Conservation (phyloP, 2,329 filamentous ascomycete genomes). For the Fusarium staphyleae region DNA sequence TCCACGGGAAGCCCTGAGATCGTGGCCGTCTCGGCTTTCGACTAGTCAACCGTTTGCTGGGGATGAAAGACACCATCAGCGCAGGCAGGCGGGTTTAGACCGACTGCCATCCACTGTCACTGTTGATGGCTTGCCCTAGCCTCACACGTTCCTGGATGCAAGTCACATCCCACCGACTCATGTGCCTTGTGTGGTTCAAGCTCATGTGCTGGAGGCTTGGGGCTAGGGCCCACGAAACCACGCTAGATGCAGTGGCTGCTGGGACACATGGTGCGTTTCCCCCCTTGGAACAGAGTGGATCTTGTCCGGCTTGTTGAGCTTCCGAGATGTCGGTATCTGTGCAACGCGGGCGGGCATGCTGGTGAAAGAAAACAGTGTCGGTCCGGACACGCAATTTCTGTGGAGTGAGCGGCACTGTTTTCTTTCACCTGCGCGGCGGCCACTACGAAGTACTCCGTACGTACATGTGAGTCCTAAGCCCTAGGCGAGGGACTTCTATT, state of each 20-base stretch:
- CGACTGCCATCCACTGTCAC: slow-evolving; percentile 40
- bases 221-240: slow-evolving; percentile 30
- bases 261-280: slow-evolving; percentile 18
- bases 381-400: no score
- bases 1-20: slow-evolving; percentile 39
- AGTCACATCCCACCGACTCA: slow-evolving; percentile 41
- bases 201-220: slow-evolving; percentile 29
- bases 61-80: slow-evolving; percentile 39
- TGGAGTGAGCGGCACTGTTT: no score
- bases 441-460: slow-evolving; percentile 7
- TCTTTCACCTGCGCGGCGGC: no score
- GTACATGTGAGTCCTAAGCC: not conserved
- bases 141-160: slow-evolving; percentile 44
- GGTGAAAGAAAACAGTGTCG: no score
- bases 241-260: slow-evolving; percentile 30
- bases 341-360: slow-evolving; percentile 16
- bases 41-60: slow-evolving; percentile 37
- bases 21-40: slow-evolving; percentile 35
- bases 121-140: slow-evolving; percentile 43
- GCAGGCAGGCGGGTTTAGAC: slow-evolving; percentile 36
- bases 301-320: slow-evolving; percentile 38
- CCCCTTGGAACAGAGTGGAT: slow-evolving; percentile 35
- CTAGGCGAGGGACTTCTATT: no score
- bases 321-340: slow-evolving; percentile 42
- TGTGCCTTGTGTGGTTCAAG: slow-evolving; percentile 32